Evolutionary conservation across 2,329 filamentous ascomycete genomes (phyloP).

Genomic region (Rhynchosporium secalis): DNA sequence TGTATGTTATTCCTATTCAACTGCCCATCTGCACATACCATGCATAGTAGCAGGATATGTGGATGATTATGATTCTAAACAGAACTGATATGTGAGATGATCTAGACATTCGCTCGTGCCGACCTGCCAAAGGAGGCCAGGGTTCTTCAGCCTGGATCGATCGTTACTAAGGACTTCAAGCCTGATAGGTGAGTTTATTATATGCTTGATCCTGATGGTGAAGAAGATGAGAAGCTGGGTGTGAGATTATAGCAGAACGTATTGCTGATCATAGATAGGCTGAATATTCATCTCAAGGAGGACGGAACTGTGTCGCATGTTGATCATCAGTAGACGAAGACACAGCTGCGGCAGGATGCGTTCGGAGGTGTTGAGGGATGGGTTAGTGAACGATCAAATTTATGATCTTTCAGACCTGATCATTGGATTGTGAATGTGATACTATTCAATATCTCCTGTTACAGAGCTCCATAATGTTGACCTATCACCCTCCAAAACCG

Average conservation of each 20-base stretch:
- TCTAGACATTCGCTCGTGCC: constrained; percentile 58
- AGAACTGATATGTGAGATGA: constrained; percentile 2
- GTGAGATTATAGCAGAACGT: background rate
- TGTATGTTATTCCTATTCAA: constrained; percentile 44
- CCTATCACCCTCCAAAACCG: constrained; percentile 14
- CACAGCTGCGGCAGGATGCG: background rate
- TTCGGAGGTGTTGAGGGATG: no score
- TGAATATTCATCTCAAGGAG: constrained; percentile 61
- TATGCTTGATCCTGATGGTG: background rate
- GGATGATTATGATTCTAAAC: background rate
- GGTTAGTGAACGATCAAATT: no score
- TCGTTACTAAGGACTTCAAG: constrained; percentile 59
- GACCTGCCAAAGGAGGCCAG: constrained; percentile 59
- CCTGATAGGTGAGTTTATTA: constrained; percentile 34
- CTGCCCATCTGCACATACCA: background rate
- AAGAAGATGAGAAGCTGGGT: no score
- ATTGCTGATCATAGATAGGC: constrained; percentile 43
- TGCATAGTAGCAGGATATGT: no score
- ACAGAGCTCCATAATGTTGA: background rate
- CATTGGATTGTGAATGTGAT: background rate
- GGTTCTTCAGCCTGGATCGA: constrained; percentile 56
- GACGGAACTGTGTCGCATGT: constrained; percentile 63
- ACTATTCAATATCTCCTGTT: background rate
- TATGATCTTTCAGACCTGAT: no score
- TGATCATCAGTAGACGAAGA: constrained; percentile 43